Percentiles rank a stretch among this genome's conserved stretches.
phyloP scores from a whole-genome alignment of 1,284 basidiomycete species.

The Boletus mariae region DNA sequence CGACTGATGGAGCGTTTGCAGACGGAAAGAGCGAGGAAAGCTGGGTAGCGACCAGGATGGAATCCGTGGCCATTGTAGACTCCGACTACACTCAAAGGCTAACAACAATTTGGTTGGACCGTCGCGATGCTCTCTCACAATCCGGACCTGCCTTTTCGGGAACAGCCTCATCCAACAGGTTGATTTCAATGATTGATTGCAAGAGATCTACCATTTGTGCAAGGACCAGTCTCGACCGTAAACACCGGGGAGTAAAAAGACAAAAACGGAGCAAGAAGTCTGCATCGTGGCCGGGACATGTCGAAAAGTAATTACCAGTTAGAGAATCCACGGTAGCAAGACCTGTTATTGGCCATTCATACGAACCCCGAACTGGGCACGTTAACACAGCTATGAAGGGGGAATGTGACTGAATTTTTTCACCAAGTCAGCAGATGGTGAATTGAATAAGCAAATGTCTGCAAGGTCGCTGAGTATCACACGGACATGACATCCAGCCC shows the following conservation, averaged over 20 bases:
- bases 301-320: neutral
- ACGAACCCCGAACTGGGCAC: conserved; percentile 7
- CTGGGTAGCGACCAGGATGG: conserved; percentile 57
- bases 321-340: conserved; percentile 5
- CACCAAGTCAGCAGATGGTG: conserved; percentile 1
- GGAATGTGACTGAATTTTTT: conserved; percentile 2
- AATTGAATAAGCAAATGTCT: conserved; percentile 8
- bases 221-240: neutral
- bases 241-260: neutral
- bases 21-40: conserved; percentile 60
- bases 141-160: conserved; percentile 28
- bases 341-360: neutral
- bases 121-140: neutral
- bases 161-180: neutral
- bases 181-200: neutral
- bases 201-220: neutral
- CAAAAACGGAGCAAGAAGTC: neutral
- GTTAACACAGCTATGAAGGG: neutral
- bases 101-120: neutral
- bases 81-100: neutral
- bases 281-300: neutral
- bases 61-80: conserved; percentile 38
- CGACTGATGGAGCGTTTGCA: conserved; percentile 48
- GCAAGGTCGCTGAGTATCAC: conserved; percentile 11
- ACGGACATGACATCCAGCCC: conserved; percentile 30